phyloP scores from a whole-genome alignment of 169 alveolate genomes.

The Eimeria necatrix region DNA sequence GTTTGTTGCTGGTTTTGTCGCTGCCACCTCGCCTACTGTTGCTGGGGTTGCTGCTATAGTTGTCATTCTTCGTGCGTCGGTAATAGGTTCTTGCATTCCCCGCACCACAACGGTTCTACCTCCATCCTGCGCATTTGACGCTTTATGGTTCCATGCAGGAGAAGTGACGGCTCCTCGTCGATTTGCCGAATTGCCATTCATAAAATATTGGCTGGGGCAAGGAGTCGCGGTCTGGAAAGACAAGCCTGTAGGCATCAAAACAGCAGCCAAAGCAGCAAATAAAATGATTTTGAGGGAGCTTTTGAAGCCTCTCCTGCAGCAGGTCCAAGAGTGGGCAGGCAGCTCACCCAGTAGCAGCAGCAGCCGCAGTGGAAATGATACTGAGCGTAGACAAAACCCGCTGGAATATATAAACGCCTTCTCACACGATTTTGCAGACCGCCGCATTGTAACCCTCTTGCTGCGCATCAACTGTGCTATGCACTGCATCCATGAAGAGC shows the following conservation, averaged over 20 bases:
- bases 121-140: neutral
- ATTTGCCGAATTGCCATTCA: neutral
- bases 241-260: constrained; percentile 7
- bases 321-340: neutral
- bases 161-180: constrained; percentile 25
- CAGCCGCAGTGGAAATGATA: neutral
- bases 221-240: constrained; percentile 19
- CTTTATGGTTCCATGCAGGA: neutral
- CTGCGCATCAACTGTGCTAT: constrained; percentile 3
- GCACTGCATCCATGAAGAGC: neutral
- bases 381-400: neutral
- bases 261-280: neutral
- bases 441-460: neutral
- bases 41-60: no score
- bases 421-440: constrained; percentile 42
- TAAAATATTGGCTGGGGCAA: constrained; percentile 6
- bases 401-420: neutral
- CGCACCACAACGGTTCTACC: neutral
- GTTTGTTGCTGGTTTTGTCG: neutral
- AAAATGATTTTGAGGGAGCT: neutral
- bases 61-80: no score
- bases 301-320: constrained; percentile 1
- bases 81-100: no score
- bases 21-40: no score
- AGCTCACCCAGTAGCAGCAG: neutral